These are phyloP conservation scores for Dacryopinax primogenitus DNA, from an alignment of 768 basidiomycete genomes.

Conservation along the genomic window DNA sequence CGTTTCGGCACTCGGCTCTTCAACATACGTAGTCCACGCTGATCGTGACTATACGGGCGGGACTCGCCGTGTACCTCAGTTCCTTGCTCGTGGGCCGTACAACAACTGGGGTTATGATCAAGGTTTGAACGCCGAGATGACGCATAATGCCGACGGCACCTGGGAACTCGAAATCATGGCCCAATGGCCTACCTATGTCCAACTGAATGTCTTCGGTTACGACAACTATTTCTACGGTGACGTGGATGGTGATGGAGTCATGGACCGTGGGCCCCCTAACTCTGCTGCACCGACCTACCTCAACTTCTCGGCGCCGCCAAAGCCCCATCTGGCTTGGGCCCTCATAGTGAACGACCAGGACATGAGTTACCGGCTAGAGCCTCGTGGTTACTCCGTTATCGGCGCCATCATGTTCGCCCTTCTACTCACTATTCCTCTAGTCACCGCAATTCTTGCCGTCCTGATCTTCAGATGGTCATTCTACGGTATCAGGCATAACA, in stretches of 20 bases:
- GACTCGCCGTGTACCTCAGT: conserved; percentile 69
- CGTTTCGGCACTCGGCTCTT: conserved; percentile 51
- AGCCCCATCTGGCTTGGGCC: conserved; percentile 79
- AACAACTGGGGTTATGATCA: conserved; percentile 86
- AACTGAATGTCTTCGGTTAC: conserved; percentile 81
- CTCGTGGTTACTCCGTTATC: conserved; percentile 67
- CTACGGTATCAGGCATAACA: conserved; percentile 91
- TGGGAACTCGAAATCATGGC: conserved; percentile 89
- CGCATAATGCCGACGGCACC: conserved; percentile 43
- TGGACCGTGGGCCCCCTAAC: conserved; percentile 87
- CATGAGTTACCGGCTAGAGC: conserved; percentile 64
- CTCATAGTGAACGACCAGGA: conserved; percentile 64
- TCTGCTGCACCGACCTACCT: conserved; percentile 66
- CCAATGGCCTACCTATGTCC: conserved; percentile 77
- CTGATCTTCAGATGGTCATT: conserved; percentile 88
- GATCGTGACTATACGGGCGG: conserved; percentile 47
- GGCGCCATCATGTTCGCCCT: conserved; percentile 83
- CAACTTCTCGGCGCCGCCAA: conserved; percentile 83
- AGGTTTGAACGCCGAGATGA: conserved; percentile 61
- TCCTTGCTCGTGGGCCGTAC: conserved; percentile 78
- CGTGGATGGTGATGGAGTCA: conserved; percentile 67
- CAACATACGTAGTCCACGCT: conserved; percentile 60
- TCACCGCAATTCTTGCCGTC: conserved; percentile 74
- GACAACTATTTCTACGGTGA: conserved; percentile 93
- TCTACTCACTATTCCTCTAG: conserved; percentile 63